Percentiles rank a stretch among this genome's conserved stretches.
Conservation (phyloP, 1,284 basidiomycete genomes). For the Leccinum griseonigrum region DNA sequence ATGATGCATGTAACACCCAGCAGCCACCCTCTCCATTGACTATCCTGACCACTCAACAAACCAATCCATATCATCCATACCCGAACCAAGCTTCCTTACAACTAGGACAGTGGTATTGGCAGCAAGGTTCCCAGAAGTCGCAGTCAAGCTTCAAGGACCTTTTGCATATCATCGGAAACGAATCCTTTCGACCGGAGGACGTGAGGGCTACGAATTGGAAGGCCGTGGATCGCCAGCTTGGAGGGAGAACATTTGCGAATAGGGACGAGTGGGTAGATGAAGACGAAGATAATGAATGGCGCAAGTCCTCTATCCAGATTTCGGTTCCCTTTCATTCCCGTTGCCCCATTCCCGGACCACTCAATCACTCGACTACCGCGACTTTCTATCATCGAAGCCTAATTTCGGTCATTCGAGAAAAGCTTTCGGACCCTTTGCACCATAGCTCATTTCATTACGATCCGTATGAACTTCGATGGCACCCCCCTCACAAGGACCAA, state of each 20-base stretch:
- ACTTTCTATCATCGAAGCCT: too few relatives aligned
- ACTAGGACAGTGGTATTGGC: not conserved
- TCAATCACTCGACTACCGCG: too few relatives aligned
- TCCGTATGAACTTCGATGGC: too few relatives aligned
- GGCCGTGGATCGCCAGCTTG: not conserved
- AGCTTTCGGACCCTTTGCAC: too few relatives aligned
- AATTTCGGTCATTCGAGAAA: too few relatives aligned
- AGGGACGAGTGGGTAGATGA: not conserved
- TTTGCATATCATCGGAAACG: not conserved
- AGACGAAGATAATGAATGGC: not conserved
- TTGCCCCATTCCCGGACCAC: too few relatives aligned
- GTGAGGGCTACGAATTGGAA: not conserved
- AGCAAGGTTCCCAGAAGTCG: not conserved
- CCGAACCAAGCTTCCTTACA: not conserved
- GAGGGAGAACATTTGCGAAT: not conserved
- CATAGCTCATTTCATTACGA: too few relatives aligned
- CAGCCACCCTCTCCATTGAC: not conserved
- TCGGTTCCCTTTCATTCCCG: too few relatives aligned
- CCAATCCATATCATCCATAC: not conserved
- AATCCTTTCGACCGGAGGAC: not conserved
- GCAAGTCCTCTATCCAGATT: not conserved
- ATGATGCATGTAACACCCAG: not conserved
- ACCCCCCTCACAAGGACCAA: too few relatives aligned
- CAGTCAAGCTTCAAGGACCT: not conserved
- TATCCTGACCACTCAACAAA: not conserved